Base-by-base conservation (phyloP, 129 eudicot species). In the Arctium minus region DNA sequence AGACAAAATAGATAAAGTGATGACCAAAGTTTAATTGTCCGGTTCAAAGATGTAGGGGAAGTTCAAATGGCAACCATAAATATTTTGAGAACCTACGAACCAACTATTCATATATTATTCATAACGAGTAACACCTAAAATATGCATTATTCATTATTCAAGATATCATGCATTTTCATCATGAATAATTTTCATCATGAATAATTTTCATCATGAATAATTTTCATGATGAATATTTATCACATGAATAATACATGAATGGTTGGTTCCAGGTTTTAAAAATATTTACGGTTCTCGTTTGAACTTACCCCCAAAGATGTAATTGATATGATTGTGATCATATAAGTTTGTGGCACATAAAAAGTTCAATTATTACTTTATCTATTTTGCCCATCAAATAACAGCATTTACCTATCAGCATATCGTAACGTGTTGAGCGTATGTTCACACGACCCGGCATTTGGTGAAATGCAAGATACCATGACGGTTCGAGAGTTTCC, bases 361-460 rank as follows among this genome's bases (percentile, higher is more conserved):
- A 72, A 6, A 35, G 76, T 36, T 37, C 35, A 67, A 2, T 8
- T 35, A 67, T 67, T 8, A 27, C 70, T 64, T 27, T 35, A 38
- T 60, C 29, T 60, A n/a, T 60, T 60, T 60, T 5, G 6, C 68
- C 68, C 68, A 60, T 73, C 12, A 38, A n/a, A 36, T 15, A 18
- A 5, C 30, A 18, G 4, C 9, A 73, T 73, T 40, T 78, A 92
- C 97, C 97, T 89, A 86, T 92, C 97, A 15, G 97, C 97, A 81
- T 92, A 92, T 89, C 97, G 87, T 67, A 92, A 87, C 17, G 97
- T 92, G 87, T 92, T 92, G 37, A 92, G 88, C 48, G 97, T 92
- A 81, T 92, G 97, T 86, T 92, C 97, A 82, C 93, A 90, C 5
- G 97, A 92, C 65, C 97, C 97, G 22, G 97, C 76, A 73, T 87